Conservation (phyloP, 257 asterid species). For the Penstemon eatonii region DNA sequence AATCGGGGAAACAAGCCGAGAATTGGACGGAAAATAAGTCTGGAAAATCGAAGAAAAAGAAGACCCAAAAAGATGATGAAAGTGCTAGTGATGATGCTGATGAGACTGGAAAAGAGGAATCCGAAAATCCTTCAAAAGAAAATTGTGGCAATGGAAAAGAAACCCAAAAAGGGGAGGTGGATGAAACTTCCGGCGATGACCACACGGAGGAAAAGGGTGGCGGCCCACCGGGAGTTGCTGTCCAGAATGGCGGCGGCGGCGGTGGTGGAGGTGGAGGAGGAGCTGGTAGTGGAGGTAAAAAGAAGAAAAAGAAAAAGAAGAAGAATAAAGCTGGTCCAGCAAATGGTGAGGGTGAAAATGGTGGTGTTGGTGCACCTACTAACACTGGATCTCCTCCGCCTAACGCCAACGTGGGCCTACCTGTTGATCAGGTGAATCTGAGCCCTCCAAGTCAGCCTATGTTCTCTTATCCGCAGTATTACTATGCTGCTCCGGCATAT, state of each 20-base stretch:
- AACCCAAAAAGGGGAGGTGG: slow-evolving; percentile 19
- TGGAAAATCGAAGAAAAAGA: slow-evolving; percentile 28
- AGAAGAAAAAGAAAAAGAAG: slow-evolving; percentile 56
- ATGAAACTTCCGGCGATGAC: slow-evolving; percentile 33
- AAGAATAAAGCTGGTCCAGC: slow-evolving; percentile 28
- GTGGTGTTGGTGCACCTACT: slow-evolving; percentile 30
- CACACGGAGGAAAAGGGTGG: slow-evolving; percentile 35
- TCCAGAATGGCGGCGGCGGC: slow-evolving; percentile 32
- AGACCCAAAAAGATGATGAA: slow-evolving; percentile 22
- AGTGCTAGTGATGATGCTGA: slow-evolving; percentile 20
- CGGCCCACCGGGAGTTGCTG: slow-evolving; percentile 12
- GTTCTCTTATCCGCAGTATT: slow-evolving; percentile 38
- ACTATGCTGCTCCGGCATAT: slow-evolving; percentile 44
- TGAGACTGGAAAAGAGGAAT: slow-evolving; percentile 29
- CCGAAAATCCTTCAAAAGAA: slow-evolving; percentile 30
- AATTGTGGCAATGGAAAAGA: slow-evolving; percentile 25
- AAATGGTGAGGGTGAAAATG: slow-evolving; percentile 32
- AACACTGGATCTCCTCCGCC: slow-evolving; percentile 32
- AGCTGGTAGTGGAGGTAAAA: slow-evolving; percentile 26
- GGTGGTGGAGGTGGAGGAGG: slow-evolving; percentile 1
- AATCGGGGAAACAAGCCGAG: slow-evolving; percentile 59
- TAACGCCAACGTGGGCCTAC: slow-evolving; percentile 10
- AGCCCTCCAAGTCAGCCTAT: slow-evolving; percentile 35
- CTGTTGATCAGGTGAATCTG: slow-evolving; percentile 30
- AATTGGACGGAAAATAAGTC: slow-evolving; percentile 44